phyloP scores from a whole-genome alignment of 805 yeast genomes.

The Vanderwaltozyma tropicalis region DNA sequence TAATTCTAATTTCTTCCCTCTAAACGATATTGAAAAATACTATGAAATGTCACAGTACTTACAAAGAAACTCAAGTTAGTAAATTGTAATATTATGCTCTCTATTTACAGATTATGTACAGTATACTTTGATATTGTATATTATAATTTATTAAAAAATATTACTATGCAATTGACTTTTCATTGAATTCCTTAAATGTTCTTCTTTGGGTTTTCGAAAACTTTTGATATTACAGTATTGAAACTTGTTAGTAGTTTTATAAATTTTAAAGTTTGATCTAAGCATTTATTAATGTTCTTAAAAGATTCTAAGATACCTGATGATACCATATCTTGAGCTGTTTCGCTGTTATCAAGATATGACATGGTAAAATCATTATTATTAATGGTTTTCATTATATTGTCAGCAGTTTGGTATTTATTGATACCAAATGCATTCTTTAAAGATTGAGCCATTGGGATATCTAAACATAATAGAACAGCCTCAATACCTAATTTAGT shows the following conservation, averaged over 20 bases:
- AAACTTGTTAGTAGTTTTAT: slow-evolving; percentile 14
- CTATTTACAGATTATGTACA: too few species aligned
- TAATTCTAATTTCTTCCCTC: too few species aligned
- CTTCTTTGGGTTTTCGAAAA: slow-evolving; percentile 17
- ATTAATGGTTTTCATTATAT: slow-evolving; percentile 11
- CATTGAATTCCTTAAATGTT: too few species aligned
- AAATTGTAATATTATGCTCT: too few species aligned
- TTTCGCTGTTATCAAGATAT: slow-evolving; percentile 2
- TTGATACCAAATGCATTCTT: slow-evolving; percentile 10
- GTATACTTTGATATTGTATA: too few species aligned
- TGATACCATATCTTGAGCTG: not conserved
- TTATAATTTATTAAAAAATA: too few species aligned
- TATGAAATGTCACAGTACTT: too few species aligned
- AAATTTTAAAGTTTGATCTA: slow-evolving; percentile 11
- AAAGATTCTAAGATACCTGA: slow-evolving; percentile 22
- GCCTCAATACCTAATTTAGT: slow-evolving; percentile 8
- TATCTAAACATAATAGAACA: slow-evolving; percentile 8
- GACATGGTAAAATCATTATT: slow-evolving; percentile 7
- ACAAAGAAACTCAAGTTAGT: too few species aligned
- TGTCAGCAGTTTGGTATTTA: slow-evolving; percentile 6
- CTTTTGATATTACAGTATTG: slow-evolving; percentile 13
- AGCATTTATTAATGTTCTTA: slow-evolving; percentile 14
- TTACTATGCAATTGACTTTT: too few species aligned
- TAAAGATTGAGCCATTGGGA: slow-evolving; percentile 15
- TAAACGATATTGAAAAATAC: too few species aligned